Percentiles rank a stretch among this genome's conserved stretches.
These are phyloP conservation scores for Sphagnurus paluster DNA, from an alignment of 1,284 basidiomycete genomes.

Conservation along the genomic window DNA sequence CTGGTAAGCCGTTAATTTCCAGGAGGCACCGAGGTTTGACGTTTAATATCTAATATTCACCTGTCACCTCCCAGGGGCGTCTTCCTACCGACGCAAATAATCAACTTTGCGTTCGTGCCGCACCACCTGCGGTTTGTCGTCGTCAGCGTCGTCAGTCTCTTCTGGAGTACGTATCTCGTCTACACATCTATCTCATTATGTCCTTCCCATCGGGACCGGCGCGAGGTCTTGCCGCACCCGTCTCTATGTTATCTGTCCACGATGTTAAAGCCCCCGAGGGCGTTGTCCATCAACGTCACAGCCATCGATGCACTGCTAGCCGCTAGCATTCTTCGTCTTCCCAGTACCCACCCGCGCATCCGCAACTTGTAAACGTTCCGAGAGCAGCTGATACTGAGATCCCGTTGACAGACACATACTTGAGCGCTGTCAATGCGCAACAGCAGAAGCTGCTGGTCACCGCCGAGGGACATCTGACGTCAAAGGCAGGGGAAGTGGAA, in stretches of 20 bases:
- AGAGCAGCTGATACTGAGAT: not conserved
- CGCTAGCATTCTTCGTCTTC: not conserved
- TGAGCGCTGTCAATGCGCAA: conserved; percentile 35
- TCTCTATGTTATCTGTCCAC: too few species aligned
- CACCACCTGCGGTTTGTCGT: conserved; percentile 78
- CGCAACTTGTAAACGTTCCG: not conserved
- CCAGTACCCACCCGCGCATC: too few species aligned
- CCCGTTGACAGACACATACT: conserved; percentile 34
- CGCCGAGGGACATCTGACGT: not conserved
- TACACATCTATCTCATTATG: not conserved
- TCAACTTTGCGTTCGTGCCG: conserved; percentile 83
- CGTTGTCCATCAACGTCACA: not conserved
- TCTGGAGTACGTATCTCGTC: conserved; percentile 70
- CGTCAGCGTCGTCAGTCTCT: conserved; percentile 78
- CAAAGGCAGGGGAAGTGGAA: not conserved
- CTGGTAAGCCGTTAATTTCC: conserved; percentile 45
- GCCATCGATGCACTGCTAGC: not conserved
- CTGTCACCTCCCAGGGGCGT: conserved; percentile 61
- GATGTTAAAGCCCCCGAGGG: too few species aligned
- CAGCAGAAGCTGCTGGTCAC: conserved; percentile 13
- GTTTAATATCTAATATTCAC: too few species aligned
- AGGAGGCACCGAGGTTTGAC: too few species aligned
- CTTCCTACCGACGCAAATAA: conserved; percentile 77
- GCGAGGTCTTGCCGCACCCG: not conserved
- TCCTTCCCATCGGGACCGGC: too few species aligned